phyloP scores from a whole-genome alignment of 2,329 filamentous ascomycete species.

The Dothistroma pini region DNA sequence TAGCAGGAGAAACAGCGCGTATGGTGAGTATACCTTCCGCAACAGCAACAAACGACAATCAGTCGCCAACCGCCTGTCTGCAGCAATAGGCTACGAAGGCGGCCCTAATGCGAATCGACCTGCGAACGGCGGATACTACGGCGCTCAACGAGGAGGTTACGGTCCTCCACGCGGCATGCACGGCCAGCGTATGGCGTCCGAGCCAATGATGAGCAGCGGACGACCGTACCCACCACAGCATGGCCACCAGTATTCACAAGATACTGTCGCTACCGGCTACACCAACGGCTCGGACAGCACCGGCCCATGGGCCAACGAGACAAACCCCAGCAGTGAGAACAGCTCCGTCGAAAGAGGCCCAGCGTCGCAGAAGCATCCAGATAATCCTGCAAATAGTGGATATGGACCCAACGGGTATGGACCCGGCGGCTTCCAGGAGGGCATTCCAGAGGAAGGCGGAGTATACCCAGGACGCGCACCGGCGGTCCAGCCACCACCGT shows the following conservation, averaged over 20 bases:
- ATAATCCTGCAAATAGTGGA: constrained; percentile 57
- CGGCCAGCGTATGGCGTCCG: constrained; percentile 42
- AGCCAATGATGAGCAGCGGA: constrained; percentile 41
- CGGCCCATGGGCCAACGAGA: constrained; percentile 75
- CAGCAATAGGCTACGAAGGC: constrained; percentile 32
- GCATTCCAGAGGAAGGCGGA: constrained; percentile 39
- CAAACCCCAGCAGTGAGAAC: constrained; percentile 90
- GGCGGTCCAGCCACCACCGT: constrained; percentile 25
- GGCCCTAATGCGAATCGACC: constrained; percentile 22
- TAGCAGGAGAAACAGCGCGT: constrained; percentile 19
- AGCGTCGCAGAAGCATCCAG: constrained; percentile 32
- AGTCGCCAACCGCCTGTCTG: constrained; percentile 23
- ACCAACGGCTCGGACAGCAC: constrained; percentile 66
- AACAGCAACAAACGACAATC: constrained; percentile 8
- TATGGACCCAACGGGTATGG: constrained; percentile 29
- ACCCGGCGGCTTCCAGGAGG: constrained; percentile 39
- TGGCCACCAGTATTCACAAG: constrained; percentile 73
- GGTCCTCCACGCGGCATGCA: constrained; percentile 39
- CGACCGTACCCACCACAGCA: constrained; percentile 41
- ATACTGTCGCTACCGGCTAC: constrained; percentile 76
- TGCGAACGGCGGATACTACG: constrained; percentile 39
- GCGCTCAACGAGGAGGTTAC: constrained; percentile 36
- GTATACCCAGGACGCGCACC: constrained; percentile 22
- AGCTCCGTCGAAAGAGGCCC: constrained; percentile 69
- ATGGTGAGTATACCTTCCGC: constrained; percentile 29